Base-by-base conservation (phyloP, 2,329 filamentous ascomycete genomes). In the Talaromyces pinophilus region DNA sequence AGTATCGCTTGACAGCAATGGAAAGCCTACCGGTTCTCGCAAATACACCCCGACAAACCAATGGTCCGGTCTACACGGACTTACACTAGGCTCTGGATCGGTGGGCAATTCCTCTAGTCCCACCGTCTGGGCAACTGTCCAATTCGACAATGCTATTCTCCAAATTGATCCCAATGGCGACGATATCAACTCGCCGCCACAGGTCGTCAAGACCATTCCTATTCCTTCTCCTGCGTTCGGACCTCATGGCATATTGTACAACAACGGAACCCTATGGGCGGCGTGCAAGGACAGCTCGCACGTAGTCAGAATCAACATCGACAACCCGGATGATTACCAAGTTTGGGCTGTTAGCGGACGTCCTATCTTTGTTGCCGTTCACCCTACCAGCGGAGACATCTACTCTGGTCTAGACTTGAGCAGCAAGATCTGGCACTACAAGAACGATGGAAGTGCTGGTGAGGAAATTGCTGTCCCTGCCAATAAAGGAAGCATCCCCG, bases 381-480 rank as follows among this genome's bases (percentile, higher is more conserved):
- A 61, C 28, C 59, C 59, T 30, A 61, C 59, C 17, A 61, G 59
- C 42, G 40, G 40, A 25, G 59, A 61, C 10, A 40, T 61, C 59
- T 61, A 30, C 28, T 61, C 59, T n/a, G 25, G 59, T 33, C 40
- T 61, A 2, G 59, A 61, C 28, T 7, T 61, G 7, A 61, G 59
- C 59, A 61, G 59, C 59, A 61, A 61, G 59, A 61, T 61, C 40
- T 61, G 59, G 59, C 59, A 61, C 7, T 61, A 61, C 42, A 61
- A 25, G 40, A 61, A 61, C 22, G 40, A 61, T 33, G 40, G 40
- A 40, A 40, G 25, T n/a, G 40, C 35, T 17, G 59, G 59, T 3
- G 35, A 42, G 42, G 59, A 61, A 40, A 61, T 61, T 33, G 33
- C 22, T 13, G 46, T 50, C 17, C 46, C 46, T 15, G 11, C 46